Base-by-base conservation (phyloP, 441 rosid genomes). In the Raphanus hybrid region DNA sequence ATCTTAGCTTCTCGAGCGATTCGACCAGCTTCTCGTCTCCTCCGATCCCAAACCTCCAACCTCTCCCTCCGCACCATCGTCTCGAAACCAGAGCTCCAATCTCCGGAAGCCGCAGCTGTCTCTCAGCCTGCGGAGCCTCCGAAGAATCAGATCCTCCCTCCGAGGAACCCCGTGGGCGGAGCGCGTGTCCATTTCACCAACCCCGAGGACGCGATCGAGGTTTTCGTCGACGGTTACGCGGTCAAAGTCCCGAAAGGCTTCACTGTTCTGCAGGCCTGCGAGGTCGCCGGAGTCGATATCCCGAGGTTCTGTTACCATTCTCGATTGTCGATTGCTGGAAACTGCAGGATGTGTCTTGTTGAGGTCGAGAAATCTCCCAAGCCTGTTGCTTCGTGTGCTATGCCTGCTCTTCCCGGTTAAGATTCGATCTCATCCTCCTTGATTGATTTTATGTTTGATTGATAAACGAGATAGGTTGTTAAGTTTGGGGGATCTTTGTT, bases 301-400 rank as follows among this genome's bases (percentile, higher is more conserved):
- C 99, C 99, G 3, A 85, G 98, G 61, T 95, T 93, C 60, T 93
- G 99, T 48, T 95, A 95, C 69, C 99, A 95, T 72, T 81, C 89
- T 70, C 90, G 99, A 3, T 87, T 95, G 41, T 95, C 99, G 3
- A 95, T 95, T 48, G 99, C 99, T 10, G 99, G 99, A 0, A 95
- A 95, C 70, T 95, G 99, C 72, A 89, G 98, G 67, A 95, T 95
- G 99, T 95, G 99, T 78, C 94, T 95, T 37, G 98, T 95, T 8
- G 98, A 93, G 89, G 99, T 95, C 5, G 99, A 95, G 91, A 95
- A 95, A 71, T 91, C 98, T 10, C 99, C 99, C 9, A 95, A 95
- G 85, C 99, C 98, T 11, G 99, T 95, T 0, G 99, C 99, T 0
- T 95, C 98, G 0, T 93, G 98, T 69, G 99, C 99, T 67, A 95